phyloP scores from a whole-genome alignment of 805 yeast genomes.

The Candida ovalis region DNA sequence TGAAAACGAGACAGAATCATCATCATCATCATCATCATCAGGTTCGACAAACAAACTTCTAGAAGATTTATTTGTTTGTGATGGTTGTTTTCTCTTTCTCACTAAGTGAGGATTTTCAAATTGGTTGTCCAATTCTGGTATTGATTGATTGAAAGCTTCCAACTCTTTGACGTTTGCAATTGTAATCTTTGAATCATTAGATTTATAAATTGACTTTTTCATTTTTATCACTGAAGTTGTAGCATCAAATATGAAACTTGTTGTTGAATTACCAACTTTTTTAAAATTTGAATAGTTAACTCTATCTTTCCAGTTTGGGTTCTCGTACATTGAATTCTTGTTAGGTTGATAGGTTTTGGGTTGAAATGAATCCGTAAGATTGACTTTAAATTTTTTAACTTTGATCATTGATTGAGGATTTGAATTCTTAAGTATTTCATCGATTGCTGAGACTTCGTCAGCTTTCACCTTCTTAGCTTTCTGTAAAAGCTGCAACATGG shows the following conservation, averaged over 20 bases:
- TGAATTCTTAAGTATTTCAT: background rate
- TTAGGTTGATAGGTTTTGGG: background rate
- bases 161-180: constrained; percentile 2
- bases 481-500: background rate
- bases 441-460: background rate
- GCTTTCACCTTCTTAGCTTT: background rate
- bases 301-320: constrained; percentile 13
- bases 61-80: background rate
- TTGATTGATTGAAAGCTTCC: constrained; percentile 1
- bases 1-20: background rate
- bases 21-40: constrained; percentile 2
- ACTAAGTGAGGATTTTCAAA: constrained; percentile 2
- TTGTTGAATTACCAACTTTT: constrained; percentile 5
- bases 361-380: background rate
- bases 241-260: constrained; percentile 17
- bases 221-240: constrained; percentile 12
- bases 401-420: constrained; percentile 1
- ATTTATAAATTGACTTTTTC: constrained; percentile 12
- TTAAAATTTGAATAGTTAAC: constrained; percentile 15
- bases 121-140: constrained; percentile 18
- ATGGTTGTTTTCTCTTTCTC: background rate
- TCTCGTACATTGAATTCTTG: constrained; percentile 1
- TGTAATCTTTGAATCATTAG: constrained; percentile 10
- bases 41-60: background rate
- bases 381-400: constrained; percentile 1